Evolutionary conservation across 345 rosid species (phyloP), one percentile per base, ranked within the genome.

Genomic region (Dipteronia dyeriana): DNA sequence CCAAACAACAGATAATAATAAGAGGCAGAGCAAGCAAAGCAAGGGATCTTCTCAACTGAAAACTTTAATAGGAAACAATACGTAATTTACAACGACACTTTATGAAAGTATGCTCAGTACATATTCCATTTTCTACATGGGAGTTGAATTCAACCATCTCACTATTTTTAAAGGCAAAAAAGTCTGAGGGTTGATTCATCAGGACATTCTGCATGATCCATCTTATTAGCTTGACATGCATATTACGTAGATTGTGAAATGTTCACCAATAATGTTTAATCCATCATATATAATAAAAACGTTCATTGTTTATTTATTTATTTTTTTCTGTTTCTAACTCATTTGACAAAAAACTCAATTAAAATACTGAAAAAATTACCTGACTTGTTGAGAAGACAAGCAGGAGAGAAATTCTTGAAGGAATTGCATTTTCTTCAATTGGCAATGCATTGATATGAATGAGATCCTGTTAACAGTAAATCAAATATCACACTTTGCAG

Each of bases 1-100:
- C 83, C 83, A 64, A 75, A 67, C 19, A 77, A 59, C 5, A 49
- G 26, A 47, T 69, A 56, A 79, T 76, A 75, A 70, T 54, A 72
- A 51, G 78, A n/a, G n/a, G n/a, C n/a, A n/a, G n/a, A 81, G 31
- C 72, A 75, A 77, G 31, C 53, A 38, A 75, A 77, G 31, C 53
- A 38, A 71, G 62, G 60, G 66, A 74, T 78, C 51, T 70, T 75
- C 72, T 70, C 31, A 54, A 34, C 63, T 9, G n/a, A 73, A 59
- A 72, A 68, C 43, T 64, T 34, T 59, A 71, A 51, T n/a, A 66
- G 73, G 63, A 59, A 74, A 78, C 61, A 74, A 47, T 60, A 43
- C 74, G 45, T 39, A 53, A 73, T 81, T 75, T 79, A 41, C 69
- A 75, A 51, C 34, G 23, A 79, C 16, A 51, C 25, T 80, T 65